Evolutionary conservation across 129 eudicot species (phyloP).

Genomic region (Silybum marianum): DNA sequence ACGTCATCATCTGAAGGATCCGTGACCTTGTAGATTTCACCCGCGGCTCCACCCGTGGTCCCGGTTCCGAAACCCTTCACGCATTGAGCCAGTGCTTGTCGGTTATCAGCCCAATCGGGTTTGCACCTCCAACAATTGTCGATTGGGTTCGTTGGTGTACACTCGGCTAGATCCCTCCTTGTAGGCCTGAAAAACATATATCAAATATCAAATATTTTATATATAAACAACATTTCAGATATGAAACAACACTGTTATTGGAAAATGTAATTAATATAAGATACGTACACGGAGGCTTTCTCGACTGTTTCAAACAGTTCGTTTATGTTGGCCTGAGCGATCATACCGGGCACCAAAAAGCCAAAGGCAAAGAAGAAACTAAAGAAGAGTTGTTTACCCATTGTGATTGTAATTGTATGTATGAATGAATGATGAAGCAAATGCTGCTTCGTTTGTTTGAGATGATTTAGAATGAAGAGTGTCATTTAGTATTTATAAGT

Average conservation of each 20-base stretch:
- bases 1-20: constrained; percentile 26
- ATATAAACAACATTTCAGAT: too few relatives aligned
- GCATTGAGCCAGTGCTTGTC: constrained; percentile 32
- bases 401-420: background rate
- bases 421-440: background rate
- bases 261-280: too few relatives aligned
- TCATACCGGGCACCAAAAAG: background rate
- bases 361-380: background rate
- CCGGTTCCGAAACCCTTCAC: constrained; percentile 32
- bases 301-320: background rate
- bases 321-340: background rate
- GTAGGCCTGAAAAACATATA: background rate
- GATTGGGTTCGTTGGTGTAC: constrained; percentile 30
- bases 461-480: background rate
- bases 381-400: background rate
- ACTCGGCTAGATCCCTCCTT: constrained; percentile 30
- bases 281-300: background rate
- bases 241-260: too few relatives aligned
- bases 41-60: constrained; percentile 35
- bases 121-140: constrained; percentile 50
- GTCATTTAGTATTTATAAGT: background rate
- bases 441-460: background rate
- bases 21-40: constrained; percentile 33
- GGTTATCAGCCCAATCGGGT: constrained; percentile 35
- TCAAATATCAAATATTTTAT: too few relatives aligned